phyloP scores from a whole-genome alignment of 2,329 filamentous ascomycete genomes.

The Xylariaceae sp. region DNA sequence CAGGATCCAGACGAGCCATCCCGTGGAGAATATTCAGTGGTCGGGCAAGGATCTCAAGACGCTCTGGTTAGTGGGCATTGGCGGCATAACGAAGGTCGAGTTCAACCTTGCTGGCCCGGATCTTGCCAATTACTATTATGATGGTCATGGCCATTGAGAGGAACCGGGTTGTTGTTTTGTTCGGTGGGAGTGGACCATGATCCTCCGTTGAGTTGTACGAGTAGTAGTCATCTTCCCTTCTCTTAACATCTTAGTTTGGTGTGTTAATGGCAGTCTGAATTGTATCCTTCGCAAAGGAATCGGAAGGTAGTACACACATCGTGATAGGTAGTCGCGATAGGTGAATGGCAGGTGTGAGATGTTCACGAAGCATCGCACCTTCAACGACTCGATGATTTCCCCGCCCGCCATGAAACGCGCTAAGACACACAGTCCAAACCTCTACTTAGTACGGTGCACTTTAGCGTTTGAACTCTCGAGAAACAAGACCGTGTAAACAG shows the following conservation, averaged over 20 bases:
- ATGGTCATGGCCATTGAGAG: neutral
- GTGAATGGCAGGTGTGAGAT: too few species aligned
- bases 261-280: too few species aligned
- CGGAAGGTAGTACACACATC: too few species aligned
- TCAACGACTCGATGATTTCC: too few species aligned
- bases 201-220: neutral
- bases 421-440: too few species aligned
- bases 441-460: too few species aligned
- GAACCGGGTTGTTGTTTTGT: neutral
- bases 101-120: slow-evolving; percentile 9
- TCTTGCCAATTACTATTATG: slow-evolving; percentile 5
- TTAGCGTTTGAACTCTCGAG: too few species aligned
- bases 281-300: too few species aligned
- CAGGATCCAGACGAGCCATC: slow-evolving; percentile 39
- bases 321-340: too few species aligned
- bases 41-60: slow-evolving; percentile 31
- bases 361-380: too few species aligned
- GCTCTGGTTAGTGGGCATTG: slow-evolving; percentile 7
- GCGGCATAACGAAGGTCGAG: slow-evolving; percentile 6
- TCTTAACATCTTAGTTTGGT: neutral
- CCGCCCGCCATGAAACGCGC: too few species aligned
- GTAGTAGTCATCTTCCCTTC: neutral
- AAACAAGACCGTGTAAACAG: too few species aligned
- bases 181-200: neutral
- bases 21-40: slow-evolving; percentile 42